phyloP scores from a whole-genome alignment of 2,329 filamentous ascomycete genomes.

The Aspergillus aculeatinus region DNA sequence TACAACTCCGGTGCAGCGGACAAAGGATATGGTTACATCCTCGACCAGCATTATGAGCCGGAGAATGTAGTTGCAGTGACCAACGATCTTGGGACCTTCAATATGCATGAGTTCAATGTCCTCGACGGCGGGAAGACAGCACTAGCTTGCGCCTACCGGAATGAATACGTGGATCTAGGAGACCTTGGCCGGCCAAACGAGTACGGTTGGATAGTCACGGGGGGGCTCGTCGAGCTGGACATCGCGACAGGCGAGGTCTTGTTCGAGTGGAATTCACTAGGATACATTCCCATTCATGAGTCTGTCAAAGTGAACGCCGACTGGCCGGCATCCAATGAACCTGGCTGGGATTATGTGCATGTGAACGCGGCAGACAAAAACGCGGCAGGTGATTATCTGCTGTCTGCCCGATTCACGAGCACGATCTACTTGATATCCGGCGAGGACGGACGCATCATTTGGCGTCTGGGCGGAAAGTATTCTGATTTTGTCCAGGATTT shows the following conservation, averaged over 20 bases:
- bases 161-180: constrained; percentile 23
- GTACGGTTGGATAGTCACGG: constrained; percentile 31
- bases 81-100: constrained; percentile 32
- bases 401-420: constrained; percentile 41
- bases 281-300: constrained; percentile 34
- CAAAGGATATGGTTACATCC: constrained; percentile 49
- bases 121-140: constrained; percentile 37
- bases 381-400: constrained; percentile 39
- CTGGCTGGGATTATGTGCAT: constrained; percentile 39
- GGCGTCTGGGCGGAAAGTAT: constrained; percentile 39
- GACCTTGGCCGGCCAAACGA: constrained; percentile 35
- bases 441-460: constrained; percentile 37
- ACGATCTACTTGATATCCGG: constrained; percentile 42
- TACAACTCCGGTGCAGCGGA: constrained; percentile 35
- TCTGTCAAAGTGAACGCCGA: constrained; percentile 26
- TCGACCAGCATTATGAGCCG: constrained; percentile 49
- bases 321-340: constrained; percentile 11
- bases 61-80: constrained; percentile 36
- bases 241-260: constrained; percentile 35
- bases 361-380: constrained; percentile 45
- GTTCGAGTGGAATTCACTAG: constrained; percentile 38
- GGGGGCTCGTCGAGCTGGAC: constrained; percentile 42
- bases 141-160: constrained; percentile 30
- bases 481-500: constrained; percentile 35
- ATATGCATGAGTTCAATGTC: constrained; percentile 46